Conservation (phyloP, 176 grass and related monocot species). For the Stipa capillata region DNA sequence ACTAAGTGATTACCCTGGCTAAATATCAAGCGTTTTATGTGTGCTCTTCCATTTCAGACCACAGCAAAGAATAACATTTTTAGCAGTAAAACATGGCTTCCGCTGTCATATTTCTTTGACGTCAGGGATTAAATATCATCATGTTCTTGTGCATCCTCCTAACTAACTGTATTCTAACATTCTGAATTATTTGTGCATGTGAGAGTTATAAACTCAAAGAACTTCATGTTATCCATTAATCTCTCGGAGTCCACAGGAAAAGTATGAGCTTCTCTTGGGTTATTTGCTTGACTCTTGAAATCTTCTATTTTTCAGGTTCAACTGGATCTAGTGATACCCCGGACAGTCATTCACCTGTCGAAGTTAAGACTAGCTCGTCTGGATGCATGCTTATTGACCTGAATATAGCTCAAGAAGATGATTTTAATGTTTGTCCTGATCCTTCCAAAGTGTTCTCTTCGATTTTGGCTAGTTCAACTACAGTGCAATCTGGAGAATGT, state of each 20-base stretch:
- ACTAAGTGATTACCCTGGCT: not conserved
- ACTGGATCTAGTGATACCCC: constrained; percentile 30
- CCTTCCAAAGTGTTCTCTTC: constrained; percentile 13
- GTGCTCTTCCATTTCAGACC: not conserved
- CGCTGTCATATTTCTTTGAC: not conserved
- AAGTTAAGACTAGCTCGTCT: constrained; percentile 17
- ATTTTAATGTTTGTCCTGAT: constrained; percentile 10
- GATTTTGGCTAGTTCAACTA: constrained; percentile 21
- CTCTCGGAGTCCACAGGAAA: not conserved
- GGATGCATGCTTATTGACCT: constrained; percentile 59
- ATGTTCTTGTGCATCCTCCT: not conserved
- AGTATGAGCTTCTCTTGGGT: not conserved
- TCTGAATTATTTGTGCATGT: not conserved
- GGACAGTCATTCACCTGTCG: constrained; percentile 23
- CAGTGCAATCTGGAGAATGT: constrained; percentile 15
- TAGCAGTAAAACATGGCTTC: not conserved
- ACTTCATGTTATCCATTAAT: not conserved
- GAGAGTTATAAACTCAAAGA: not conserved
- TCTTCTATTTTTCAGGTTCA: constrained; percentile 32
- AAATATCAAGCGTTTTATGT: not conserved
- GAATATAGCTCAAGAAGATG: constrained; percentile 72
- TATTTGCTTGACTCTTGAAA: constrained; percentile 7
- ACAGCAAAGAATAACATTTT: not conserved
- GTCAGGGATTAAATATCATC: not conserved
- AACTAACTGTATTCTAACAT: not conserved